Evolutionary conservation across 768 basidiomycete species (phyloP).

Genomic region (Tephrocybe sp.): DNA sequence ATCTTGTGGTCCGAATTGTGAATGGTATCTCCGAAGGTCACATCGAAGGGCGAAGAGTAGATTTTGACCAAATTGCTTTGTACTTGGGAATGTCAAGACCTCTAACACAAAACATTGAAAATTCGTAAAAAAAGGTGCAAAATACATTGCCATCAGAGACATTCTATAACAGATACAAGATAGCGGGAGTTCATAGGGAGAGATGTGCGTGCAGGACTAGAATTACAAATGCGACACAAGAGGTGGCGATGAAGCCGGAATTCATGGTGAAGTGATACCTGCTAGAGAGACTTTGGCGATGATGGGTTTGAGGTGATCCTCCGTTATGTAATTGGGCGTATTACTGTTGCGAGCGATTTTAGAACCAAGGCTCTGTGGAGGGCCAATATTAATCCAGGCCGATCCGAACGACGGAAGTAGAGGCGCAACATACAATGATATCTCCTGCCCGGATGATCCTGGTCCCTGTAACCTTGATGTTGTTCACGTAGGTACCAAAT

Average conservation of each 20-base stretch:
- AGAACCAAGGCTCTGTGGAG: slow-evolving; percentile 38
- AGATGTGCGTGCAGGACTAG: background rate
- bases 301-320: slow-evolving; percentile 46
- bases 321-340: slow-evolving; percentile 37
- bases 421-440: slow-evolving; percentile 35
- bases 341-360: slow-evolving; percentile 36
- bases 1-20: no score
- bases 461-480: slow-evolving; percentile 35
- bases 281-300: slow-evolving; percentile 38
- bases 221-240: slow-evolving; percentile 5
- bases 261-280: slow-evolving; percentile 23
- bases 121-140: no score
- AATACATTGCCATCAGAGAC: background rate
- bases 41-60: no score
- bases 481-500: slow-evolving; percentile 51
- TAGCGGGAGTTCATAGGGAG: background rate
- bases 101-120: no score
- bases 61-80: no score
- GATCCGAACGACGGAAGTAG: background rate
- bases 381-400: background rate
- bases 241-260: background rate
- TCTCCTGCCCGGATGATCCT: slow-evolving; percentile 42
- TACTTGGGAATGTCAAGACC: no score
- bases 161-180: slow-evolving; percentile 2
- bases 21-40: no score